Conservation (phyloP, 257 asterid genomes). For the Apocynum venetum region DNA sequence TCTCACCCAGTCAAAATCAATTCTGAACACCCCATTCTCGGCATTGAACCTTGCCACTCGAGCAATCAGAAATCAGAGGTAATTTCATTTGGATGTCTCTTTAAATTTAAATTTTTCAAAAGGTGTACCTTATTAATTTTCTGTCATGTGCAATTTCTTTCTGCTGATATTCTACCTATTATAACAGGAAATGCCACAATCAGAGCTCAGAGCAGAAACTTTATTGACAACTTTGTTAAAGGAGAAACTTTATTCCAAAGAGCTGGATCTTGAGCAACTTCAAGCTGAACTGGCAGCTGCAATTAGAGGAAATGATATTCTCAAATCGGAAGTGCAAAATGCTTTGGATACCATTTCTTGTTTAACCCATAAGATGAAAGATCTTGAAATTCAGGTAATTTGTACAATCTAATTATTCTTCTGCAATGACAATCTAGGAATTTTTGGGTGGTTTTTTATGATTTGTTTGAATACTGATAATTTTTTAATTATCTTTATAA, state of each 20-base stretch:
- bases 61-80: conserved; percentile 56
- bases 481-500: too few relatives aligned
- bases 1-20: conserved; percentile 23
- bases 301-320: conserved; percentile 71
- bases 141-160: conserved; percentile 6
- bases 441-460: background rate
- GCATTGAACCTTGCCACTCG: conserved; percentile 29
- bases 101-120: background rate
- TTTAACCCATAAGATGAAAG: conserved; percentile 72
- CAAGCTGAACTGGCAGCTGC: conserved; percentile 93
- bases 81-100: conserved; percentile 7
- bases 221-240: conserved; percentile 69
- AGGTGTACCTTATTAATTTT: background rate
- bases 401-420: background rate
- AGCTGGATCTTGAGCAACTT: conserved; percentile 73
- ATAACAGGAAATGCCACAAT: conserved; percentile 49
- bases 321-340: conserved; percentile 81
- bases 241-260: conserved; percentile 86
- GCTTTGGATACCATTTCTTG: conserved; percentile 76
- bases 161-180: conserved; percentile 19
- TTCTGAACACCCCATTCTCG: conserved; percentile 19
- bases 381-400: conserved; percentile 78
- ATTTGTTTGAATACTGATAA: background rate
- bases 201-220: conserved; percentile 81
- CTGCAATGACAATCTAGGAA: background rate